phyloP scores from a whole-genome alignment of 2,329 filamentous ascomycete species.

The Berkeleyomyces rouxiae region DNA sequence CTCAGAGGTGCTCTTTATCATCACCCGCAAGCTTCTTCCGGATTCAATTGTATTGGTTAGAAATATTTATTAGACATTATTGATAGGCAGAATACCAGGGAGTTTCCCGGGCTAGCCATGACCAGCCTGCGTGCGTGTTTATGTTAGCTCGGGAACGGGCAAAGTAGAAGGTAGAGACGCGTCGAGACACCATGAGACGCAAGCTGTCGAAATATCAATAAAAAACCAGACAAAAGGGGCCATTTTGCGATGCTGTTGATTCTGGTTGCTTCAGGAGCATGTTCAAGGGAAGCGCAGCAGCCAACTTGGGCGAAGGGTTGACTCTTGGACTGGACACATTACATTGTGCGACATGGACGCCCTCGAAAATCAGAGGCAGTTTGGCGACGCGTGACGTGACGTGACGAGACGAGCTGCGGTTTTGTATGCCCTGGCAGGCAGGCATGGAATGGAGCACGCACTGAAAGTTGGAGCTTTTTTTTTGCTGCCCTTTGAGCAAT shows the following conservation, averaged over 20 bases:
- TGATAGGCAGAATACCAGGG: background rate
- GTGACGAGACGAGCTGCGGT: background rate
- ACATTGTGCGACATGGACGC: background rate
- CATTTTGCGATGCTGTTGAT: background rate
- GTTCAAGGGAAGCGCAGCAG: too few species aligned
- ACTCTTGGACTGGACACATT: background rate
- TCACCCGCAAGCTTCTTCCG: slow-evolving; percentile 20
- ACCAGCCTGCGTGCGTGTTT: background rate
- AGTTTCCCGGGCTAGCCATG: background rate
- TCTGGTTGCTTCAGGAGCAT: too few species aligned
- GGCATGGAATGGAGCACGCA: too few species aligned
- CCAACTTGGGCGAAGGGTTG: background rate
- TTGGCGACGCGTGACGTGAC: background rate
- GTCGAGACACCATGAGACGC: background rate
- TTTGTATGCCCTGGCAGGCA: too few species aligned
- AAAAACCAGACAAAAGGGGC: background rate
- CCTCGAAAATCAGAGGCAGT: background rate
- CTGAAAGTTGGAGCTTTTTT: too few species aligned
- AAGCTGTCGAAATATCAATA: background rate
- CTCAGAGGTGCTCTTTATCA: slow-evolving; percentile 21
- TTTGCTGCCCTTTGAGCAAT: too few species aligned
- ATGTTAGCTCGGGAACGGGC: background rate
- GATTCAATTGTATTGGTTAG: background rate
- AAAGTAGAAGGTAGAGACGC: background rate
- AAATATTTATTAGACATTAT: background rate